Evolutionary conservation across 768 basidiomycete species (phyloP), one percentile per base, ranked within the genome.

Genomic region (Tubosaeta sp.): DNA sequence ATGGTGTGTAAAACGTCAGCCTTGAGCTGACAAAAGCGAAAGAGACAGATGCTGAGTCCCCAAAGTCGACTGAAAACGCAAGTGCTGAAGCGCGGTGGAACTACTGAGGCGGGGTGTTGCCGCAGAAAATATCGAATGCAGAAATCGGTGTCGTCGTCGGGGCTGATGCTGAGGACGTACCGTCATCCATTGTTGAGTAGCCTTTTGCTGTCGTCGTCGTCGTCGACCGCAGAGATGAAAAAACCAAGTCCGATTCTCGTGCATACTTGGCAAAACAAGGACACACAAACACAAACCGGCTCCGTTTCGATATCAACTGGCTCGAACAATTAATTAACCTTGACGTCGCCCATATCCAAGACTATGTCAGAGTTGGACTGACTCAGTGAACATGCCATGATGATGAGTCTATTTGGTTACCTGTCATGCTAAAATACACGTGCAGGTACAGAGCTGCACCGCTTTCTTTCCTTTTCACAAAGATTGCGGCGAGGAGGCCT

Each of bases 151-250:
- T 70, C 68, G 84, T 74, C 71, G 83, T 73, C 76, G 84, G 76
- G 74, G 83, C 74, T 80, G 82, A 84, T 84, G 85, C 77, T 86
- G 85, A 78, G 68, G 75, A 87, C 85, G 85, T 87, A 87, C 85
- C 85, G 83, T 87, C 77, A 78, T 77, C 76, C 76, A 77, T 77
- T 64, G 68, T 70, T 74, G 75, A 59, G 45, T 60, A 48, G 51
- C 54, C 65, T 69, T 66, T 62, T 63, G 68, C 31, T 54, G 66
- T 47, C 46, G 55, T 51, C 47, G 59, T 54, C 45, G 62, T 54
- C 48, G 59, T 47, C 34, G 48, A 53, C 33, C 22, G 42, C 22
- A 13, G 29, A 46, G 22, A 43, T 6, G 31, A 48, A 60, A 34
- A 25, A 39, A 0, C 16, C 9, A 16, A 14, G 44, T 22, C 42